Conservation (phyloP, 1,284 basidiomycete genomes). For the Mycena sp. region DNA sequence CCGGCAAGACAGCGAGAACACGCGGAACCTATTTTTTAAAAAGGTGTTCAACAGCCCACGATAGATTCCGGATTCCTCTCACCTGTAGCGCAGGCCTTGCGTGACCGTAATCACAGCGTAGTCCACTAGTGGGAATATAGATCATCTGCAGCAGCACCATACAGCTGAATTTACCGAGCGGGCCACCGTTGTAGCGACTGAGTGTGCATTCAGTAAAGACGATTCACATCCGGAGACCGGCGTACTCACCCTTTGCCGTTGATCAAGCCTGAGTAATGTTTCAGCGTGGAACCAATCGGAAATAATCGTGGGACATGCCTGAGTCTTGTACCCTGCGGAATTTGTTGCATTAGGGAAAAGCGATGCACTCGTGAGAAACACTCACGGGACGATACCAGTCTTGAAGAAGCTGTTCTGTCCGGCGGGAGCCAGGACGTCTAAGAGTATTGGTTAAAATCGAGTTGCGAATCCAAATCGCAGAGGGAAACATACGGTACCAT, state of each 20-base stretch:
- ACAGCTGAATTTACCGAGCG: conserved; percentile 20
- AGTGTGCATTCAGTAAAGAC: neutral
- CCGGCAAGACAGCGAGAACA: conserved; percentile 60
- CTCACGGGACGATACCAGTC: conserved; percentile 43
- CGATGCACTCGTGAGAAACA: neutral
- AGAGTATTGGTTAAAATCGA: no score
- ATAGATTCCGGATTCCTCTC: neutral
- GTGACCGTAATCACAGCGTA: conserved; percentile 49
- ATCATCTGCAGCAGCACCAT: no score
- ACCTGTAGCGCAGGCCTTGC: conserved; percentile 45
- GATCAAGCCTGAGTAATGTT: conserved; percentile 46
- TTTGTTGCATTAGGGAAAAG: neutral
- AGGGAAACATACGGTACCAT: conserved; percentile 42
- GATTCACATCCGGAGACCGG: neutral
- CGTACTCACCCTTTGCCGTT: conserved; percentile 47
- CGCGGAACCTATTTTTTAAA: conserved; percentile 43
- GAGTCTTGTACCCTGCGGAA: conserved; percentile 22
- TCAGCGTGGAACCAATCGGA: neutral
- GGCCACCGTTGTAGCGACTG: conserved; percentile 39
- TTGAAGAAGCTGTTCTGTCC: conserved; percentile 51
- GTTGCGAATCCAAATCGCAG: no score
- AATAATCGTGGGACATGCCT: conserved; percentile 1
- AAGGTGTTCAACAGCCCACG: neutral
- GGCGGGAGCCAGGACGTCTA: conserved; percentile 43
- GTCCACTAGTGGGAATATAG: no score